Percentiles rank a stretch among this genome's conserved stretches.
Evolutionary conservation across 768 basidiomycete species (phyloP).

Genomic region (Coprinellus micaceus): DNA sequence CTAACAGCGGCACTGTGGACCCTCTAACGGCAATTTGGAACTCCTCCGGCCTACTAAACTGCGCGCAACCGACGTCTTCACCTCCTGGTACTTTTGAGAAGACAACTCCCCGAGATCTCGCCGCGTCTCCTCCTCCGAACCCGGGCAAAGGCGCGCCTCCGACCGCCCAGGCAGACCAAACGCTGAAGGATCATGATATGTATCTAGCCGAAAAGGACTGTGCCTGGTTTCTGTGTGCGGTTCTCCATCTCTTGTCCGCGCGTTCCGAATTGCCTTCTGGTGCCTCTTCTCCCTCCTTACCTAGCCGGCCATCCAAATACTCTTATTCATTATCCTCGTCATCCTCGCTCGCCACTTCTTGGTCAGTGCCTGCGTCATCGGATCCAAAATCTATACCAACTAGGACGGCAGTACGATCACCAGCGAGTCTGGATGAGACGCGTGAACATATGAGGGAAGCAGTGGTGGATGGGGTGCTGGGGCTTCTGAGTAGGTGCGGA

Average conservation of each 20-base stretch:
- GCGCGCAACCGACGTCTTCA: no score
- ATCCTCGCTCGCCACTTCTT: background rate
- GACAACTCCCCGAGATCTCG: no score
- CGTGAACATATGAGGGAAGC: background rate
- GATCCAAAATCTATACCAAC: no score
- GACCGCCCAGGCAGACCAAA: no score
- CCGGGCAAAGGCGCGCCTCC: no score
- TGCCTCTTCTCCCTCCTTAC: background rate
- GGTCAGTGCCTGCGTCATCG: no score
- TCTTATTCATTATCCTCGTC: background rate
- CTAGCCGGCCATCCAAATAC: no score
- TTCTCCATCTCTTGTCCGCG: conserved; percentile 3
- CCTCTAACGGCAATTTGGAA: background rate
- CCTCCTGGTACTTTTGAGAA: no score
- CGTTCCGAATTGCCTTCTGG: background rate
- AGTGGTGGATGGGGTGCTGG: background rate
- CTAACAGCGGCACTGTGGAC: no score
- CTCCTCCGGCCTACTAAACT: background rate
- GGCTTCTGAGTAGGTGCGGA: background rate
- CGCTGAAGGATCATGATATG: background rate
- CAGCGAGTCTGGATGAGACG: background rate
- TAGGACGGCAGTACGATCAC: no score
- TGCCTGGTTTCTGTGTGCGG: conserved; percentile 7
- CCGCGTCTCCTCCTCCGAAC: no score
- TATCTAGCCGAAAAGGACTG: conserved; percentile 7